Evolutionary conservation across 805 yeast species (phyloP), one percentile per base, ranked within the genome.

Genomic region (Candida sonorensis): DNA sequence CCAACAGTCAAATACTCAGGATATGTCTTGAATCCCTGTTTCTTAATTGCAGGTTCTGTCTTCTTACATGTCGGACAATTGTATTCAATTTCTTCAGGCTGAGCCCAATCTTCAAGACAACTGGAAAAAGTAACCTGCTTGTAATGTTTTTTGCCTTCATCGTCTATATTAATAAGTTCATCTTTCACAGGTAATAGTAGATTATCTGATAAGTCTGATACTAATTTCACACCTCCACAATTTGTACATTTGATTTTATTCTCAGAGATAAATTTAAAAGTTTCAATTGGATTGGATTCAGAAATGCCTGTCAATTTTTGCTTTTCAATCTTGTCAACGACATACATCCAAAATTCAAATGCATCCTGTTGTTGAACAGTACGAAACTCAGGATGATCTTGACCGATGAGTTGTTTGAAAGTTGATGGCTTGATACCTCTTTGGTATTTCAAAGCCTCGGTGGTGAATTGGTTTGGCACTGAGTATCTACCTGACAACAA

Each of bases 321-420:
- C 5, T 54, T 52, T 40, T 81, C 88, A 17, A 87, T 55, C 40
- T 73, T 69, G 35, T 79, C 81, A 18, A 78, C 49, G 7, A 90
- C 55, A 51, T 77, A 81, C 5, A 74, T 58, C 57, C 87, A 71
- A 51, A 87, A 92, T 55, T 92, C 98, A 63, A 78, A 82, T 0
- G 97, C 92, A 62, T 92, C 99, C 55, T 92, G 98, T 53, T 92
- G 99, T 45, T 77, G 75, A 68, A 79, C 83, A 0, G 95, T 78
- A 27, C 78, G 67, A 46, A 92, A 92, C 49, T 92, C 98, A 12
- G 66, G 66, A 54, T 92, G 94, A 23, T 75, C 74, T 31, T 70
- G 69, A 4, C 96, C 96, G 32, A 92, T 65, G 17, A 86, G 61
- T 7, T 73, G 62, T 53, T 90, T 90, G 57, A 92, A 78, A 29